Evolutionary conservation across 805 yeast species (phyloP), one percentile per base, ranked within the genome.

Genomic region (Schwanniomyces pseudopolymorphus): DNA sequence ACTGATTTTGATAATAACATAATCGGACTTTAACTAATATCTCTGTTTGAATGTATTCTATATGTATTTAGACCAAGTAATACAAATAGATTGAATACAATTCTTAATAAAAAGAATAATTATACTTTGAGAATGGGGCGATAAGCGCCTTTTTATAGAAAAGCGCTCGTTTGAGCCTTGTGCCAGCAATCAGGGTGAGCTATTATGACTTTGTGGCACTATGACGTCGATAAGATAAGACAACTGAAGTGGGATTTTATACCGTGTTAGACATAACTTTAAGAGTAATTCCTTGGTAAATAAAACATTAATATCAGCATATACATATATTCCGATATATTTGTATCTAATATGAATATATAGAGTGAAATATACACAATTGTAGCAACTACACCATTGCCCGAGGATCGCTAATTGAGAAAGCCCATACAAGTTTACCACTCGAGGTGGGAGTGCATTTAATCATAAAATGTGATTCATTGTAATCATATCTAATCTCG

Each of bases 1-100:
- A 70, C 67, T 22, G 77, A 61, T 51, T 61, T 70, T 35, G 74
- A 57, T 55, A 73, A 66, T 58, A 65, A 64, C 75, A 72, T 71
- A 10, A 17, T 36, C 4, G 16, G 3, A 36, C 39, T 20, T 9
- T 36, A 36, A n/a, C 13, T 13, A 13, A 20, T 36, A 31, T 7
- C 20, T 22, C 8, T 24, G 40, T 38, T 21, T 37, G 24, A 38
- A 19, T 38, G 40, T 38, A 38, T 38, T 38, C 40, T 19, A 20
- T 38, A 24, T 38, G 20, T 38, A 38, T 19, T 24, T 24, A 38
- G 4, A 16, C 5, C 19, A 38, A 38, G 27, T 14, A 19, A 36
- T 38, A 38, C 20, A 22, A 19, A 38, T 8, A 21, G 31, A 22
- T n/a, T 22, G 40, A 38, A 38, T 38, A 38, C 40, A 38, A 38